These are phyloP conservation scores for Prototheca wickerhamii DNA, from an alignment of 163 green algal species.

Conservation along the genomic window DNA sequence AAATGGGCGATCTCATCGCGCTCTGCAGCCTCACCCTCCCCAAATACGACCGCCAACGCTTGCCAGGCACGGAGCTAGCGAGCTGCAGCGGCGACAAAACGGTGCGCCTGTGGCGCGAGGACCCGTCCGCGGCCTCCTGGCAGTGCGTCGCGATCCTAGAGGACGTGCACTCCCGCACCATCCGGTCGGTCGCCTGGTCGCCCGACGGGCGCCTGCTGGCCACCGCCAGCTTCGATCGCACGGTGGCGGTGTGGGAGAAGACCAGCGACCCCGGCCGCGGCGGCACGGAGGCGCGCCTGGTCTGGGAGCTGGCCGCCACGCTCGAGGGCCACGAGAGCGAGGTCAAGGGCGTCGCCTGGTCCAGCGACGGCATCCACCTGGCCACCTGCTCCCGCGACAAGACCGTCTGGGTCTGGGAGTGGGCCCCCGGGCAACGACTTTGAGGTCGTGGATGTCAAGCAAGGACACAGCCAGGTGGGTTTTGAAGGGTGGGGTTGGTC, in stretches of 20 bases:
- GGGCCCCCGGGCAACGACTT: constrained; percentile 67
- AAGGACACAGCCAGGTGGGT: constrained; percentile 56
- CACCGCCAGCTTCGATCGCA: constrained; percentile 87
- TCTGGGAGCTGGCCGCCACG: constrained; percentile 47
- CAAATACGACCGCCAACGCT: neutral
- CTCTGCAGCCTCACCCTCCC: too few species aligned
- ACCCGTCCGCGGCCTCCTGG: constrained; percentile 30
- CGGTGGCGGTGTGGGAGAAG: constrained; percentile 77
- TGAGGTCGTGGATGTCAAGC: constrained; percentile 92
- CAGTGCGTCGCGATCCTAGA: constrained; percentile 69
- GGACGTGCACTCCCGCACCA: constrained; percentile 66
- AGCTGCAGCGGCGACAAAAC: constrained; percentile 85
- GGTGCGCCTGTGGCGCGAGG: constrained; percentile 72
- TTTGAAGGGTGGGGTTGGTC: neutral
- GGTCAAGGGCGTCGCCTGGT: constrained; percentile 90
- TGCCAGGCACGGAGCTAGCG: constrained; percentile 64
- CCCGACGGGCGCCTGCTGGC: constrained; percentile 66
- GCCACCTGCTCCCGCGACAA: constrained; percentile 93
- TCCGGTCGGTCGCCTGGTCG: constrained; percentile 76
- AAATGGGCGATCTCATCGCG: too few species aligned
- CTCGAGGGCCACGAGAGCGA: constrained; percentile 93
- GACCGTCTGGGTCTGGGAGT: constrained; percentile 89
- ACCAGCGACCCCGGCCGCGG: too few species aligned
- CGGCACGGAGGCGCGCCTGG: constrained; percentile 24
- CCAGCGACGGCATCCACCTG: constrained; percentile 60